Evolutionary conservation across 1,139 yeast species (phyloP).

Genomic region (Saccharomycopsis hybrid): DNA sequence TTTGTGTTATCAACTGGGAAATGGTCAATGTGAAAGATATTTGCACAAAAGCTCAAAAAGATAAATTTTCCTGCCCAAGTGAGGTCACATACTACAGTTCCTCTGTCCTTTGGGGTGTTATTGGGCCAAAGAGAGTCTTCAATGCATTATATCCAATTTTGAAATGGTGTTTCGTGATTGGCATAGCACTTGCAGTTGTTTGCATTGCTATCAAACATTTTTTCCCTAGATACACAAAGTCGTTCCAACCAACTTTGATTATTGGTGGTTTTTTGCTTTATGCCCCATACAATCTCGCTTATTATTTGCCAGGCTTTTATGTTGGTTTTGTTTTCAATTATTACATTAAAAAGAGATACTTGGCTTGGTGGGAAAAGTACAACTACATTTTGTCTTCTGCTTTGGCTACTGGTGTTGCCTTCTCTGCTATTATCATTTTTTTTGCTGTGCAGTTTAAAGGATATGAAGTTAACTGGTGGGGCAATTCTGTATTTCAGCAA

Average conservation of each 20-base stretch:
- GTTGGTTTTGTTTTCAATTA: constrained; percentile 47
- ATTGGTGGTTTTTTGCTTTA: constrained; percentile 40
- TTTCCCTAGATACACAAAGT: constrained; percentile 30
- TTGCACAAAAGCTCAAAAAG: constrained; percentile 38
- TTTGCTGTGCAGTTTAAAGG: constrained; percentile 46
- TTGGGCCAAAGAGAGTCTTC: constrained; percentile 60
- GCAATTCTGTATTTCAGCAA: constrained; percentile 38
- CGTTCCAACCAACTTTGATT: constrained; percentile 43
- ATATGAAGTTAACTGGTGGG: constrained; percentile 44
- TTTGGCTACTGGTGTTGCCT: constrained; percentile 54
- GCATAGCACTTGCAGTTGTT: constrained; percentile 40
- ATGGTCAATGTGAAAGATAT: constrained; percentile 39
- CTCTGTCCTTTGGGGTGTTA: constrained; percentile 58
- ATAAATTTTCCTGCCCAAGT: constrained; percentile 41
- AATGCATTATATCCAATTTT: constrained; percentile 42
- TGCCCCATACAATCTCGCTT: constrained; percentile 53
- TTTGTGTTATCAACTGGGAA: constrained; percentile 52
- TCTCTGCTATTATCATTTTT: constrained; percentile 41
- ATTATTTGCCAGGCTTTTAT: constrained; percentile 46
- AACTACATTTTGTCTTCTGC: constrained; percentile 56
- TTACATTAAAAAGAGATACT: constrained; percentile 41
- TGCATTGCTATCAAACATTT: constrained; percentile 38
- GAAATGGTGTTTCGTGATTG: constrained; percentile 48
- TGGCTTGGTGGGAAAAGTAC: constrained; percentile 60
- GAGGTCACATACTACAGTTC: constrained; percentile 43